Base-by-base conservation (phyloP, 768 basidiomycete species). In the Trametes meyenii region DNA sequence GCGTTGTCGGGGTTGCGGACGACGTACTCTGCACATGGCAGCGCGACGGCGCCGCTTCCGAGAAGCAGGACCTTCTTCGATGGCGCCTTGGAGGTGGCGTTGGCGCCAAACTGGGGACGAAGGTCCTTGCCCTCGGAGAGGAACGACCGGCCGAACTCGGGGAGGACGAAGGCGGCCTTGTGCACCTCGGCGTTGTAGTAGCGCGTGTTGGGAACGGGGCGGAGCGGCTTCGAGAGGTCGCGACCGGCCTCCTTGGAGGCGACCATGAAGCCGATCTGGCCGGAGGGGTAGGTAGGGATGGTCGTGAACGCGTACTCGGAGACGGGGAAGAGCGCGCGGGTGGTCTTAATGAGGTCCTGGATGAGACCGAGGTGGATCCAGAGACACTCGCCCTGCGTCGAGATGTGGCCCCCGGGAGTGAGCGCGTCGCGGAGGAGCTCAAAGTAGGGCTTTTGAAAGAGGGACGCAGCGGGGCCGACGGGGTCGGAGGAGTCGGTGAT, bases 401-500 rank as follows among this genome's bases (percentile, higher is more conserved):
- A 93, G 71, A 98, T 95, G 73, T 91, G 86, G 2, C 96, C 96
- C 19, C 94, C 95, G 2, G 90, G 89, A 16, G 88, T 79, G 62
- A 99, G 85, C 0, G 96, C 92, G 69, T 95, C 89, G 73, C 94
- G 86, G 59, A 99, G 83, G 38, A 98, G 87, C 74, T 93, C 84
- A 82, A 98, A 99, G 85, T 97, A 99, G 1, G 95, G 92, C 74
- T 95, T 91, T 77, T 98, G 85, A 84, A 99, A 98, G 65, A 98
- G 89, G 23, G 90, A 84, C 46, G 87, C 89, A 46, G 96, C 96
- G 44, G 96, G 96, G 44, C 96, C 96, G 57, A 98, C 94, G 40
- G 96, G 96, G 75, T 98, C 96, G 21, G 95, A 97, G 19, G 96
- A 98, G 75, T 99, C 96, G 64, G 96, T 99, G 78, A 99, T 92